phyloP scores from a whole-genome alignment of 192 early-diverging fungal genomes.

The Physocladia obscura region DNA sequence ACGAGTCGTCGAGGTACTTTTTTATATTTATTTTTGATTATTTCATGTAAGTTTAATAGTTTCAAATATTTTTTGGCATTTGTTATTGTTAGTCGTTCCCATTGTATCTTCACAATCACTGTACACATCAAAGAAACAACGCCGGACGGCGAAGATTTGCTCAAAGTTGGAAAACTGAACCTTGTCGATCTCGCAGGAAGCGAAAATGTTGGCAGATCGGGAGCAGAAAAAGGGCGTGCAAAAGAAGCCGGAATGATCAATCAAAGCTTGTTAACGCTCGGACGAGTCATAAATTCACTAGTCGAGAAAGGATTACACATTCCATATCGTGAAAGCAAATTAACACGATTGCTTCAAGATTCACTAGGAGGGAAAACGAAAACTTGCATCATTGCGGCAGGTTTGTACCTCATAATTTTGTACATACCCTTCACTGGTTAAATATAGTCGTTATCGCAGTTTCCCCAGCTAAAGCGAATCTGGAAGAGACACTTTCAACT shows the following conservation, averaged over 20 bases:
- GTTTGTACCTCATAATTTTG: constrained; percentile 7
- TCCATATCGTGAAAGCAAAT: constrained; percentile 93
- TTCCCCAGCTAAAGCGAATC: constrained; percentile 75
- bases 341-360: constrained; percentile 88
- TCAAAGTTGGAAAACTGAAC: constrained; percentile 94
- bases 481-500: constrained; percentile 89
- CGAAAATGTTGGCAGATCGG: constrained; percentile 88
- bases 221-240: constrained; percentile 77
- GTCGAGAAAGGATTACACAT: constrained; percentile 77
- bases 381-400: constrained; percentile 93
- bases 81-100: constrained; percentile 73
- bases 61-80: not conserved
- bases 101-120: constrained; percentile 89
- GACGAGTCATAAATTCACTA: constrained; percentile 94
- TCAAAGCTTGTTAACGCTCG: constrained; percentile 86
- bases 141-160: constrained; percentile 77
- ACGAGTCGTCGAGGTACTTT: constrained; percentile 76
- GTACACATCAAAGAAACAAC: constrained; percentile 83
- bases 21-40: too few species aligned
- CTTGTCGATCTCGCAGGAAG: constrained; percentile 95
- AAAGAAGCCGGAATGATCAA: constrained; percentile 92
- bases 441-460: constrained; percentile 33
- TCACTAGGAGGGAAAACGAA: constrained; percentile 85
- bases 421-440: not conserved
- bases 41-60: not conserved